Base-by-base conservation (phyloP, 2,329 filamentous ascomycete species). In the Colletotrichum magnum region DNA sequence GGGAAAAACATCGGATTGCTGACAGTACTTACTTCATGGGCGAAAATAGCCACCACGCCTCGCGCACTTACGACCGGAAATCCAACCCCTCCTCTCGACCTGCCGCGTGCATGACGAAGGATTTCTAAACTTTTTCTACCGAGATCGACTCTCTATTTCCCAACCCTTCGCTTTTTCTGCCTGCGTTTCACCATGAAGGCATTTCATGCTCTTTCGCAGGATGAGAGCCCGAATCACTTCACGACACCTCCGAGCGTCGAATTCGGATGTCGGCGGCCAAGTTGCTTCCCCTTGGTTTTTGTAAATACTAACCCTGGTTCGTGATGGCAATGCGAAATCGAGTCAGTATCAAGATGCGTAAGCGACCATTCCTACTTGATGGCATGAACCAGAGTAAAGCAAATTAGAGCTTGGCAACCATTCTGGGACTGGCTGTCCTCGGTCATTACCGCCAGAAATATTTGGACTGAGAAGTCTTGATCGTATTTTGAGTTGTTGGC, bases 101-200 rank as follows among this genome's bases (percentile, higher is more conserved):
- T n/a, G 45, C 43, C 9, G 39, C 24, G 18, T 18, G 56, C 56
- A 58, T 48, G 39, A 36, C 24, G 56, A 58, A 58, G 56, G 56
- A 58, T 58, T 48, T 47, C 16, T 47, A 15, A 16, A 18, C n/a
- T 58, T 58, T 47, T 58, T 28, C 21, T 24, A 3, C 21, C 12
- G 32, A 43, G 41, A 12, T 32, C 41, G 12, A 26, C n/a, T 47
- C 32, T 13, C 13, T 26, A 2, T 13, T 5, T 7, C 52, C 21
- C 21, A 24, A 24, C 21, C 21, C 21, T 24, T 24, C 2, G 16
- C 15, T 5, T n/a, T 15, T 43, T 43, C 15, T 10, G 32, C 32
- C 32, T 36, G 32, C 32, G 32, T 36, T 36, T 36, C 32, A 36
- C 32, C 32, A 36, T 36, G 32, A 36, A 36, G 32, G 32, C 10